Conservation (phyloP, 2,329 filamentous ascomycete species). For the Colletotrichum salicis region DNA sequence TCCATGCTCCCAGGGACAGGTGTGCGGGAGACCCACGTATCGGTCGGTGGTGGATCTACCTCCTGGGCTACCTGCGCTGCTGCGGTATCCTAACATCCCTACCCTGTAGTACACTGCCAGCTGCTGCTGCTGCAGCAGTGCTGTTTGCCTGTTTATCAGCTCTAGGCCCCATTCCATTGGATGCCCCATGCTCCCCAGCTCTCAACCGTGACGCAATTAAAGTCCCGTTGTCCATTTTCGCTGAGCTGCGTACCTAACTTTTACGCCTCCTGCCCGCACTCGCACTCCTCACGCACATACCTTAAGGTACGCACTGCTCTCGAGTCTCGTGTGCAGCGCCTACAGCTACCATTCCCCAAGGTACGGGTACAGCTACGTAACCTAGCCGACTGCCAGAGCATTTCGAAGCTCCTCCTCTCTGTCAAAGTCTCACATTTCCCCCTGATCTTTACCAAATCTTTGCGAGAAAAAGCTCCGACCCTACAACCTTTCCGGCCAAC, state of each 20-base stretch:
- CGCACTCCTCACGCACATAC: background rate
- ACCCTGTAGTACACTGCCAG: background rate
- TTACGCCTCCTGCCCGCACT: slow-evolving; percentile 13
- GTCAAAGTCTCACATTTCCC: background rate
- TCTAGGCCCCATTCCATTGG: background rate
- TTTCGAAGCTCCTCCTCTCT: background rate
- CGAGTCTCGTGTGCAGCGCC: background rate
- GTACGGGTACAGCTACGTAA: background rate
- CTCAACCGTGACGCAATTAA: slow-evolving; percentile 33
- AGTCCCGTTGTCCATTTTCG: slow-evolving; percentile 23
- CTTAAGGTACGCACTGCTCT: slow-evolving; percentile 1
- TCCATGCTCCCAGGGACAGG: background rate
- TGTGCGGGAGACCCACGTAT: background rate
- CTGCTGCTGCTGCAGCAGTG: background rate
- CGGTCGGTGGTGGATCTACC: slow-evolving; percentile 30
- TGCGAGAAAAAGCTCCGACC: background rate
- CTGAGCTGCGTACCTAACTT: background rate
- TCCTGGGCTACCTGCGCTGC: background rate
- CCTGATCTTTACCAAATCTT: background rate
- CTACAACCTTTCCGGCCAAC: background rate
- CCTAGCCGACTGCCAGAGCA: background rate
- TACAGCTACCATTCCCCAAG: background rate
- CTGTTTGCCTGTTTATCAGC: background rate
- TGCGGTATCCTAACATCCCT: background rate
- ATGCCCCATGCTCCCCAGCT: slow-evolving; percentile 1